These are phyloP conservation scores for Salvia rosmarinus DNA, from an alignment of 257 asterid species.

Conservation along the genomic window DNA sequence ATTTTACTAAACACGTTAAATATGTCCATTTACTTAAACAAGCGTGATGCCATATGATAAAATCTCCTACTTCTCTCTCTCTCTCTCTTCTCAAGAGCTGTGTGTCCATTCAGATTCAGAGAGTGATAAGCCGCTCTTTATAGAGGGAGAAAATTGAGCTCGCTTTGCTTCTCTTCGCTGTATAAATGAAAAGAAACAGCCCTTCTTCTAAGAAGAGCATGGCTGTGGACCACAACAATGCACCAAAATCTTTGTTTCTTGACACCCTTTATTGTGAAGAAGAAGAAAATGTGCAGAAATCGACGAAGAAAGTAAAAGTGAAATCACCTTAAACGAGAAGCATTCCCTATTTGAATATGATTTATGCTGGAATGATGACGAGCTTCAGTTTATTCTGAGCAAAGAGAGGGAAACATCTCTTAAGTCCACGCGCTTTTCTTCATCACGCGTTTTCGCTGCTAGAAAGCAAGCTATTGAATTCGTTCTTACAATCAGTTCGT, in stretches of 20 bases:
- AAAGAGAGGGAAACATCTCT: constrained; percentile 56
- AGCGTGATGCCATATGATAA: constrained; percentile 58
- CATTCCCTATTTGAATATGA: constrained; percentile 40
- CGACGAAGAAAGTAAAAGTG: constrained; percentile 27
- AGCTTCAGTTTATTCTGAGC: constrained; percentile 50
- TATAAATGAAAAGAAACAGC: constrained; percentile 29
- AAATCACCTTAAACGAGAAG: constrained; percentile 4
- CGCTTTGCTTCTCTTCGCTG: constrained; percentile 29
- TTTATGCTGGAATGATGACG: constrained; percentile 56
- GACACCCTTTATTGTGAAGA: constrained; percentile 55
- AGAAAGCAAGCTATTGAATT: constrained; percentile 54
- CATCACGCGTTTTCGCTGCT: constrained; percentile 17
- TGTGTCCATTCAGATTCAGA: constrained; percentile 36
- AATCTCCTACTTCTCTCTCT: constrained; percentile 40
- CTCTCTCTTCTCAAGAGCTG: constrained; percentile 37
- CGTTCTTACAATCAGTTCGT: constrained; percentile 47
- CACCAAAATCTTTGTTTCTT: constrained; percentile 34
- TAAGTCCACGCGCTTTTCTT: not conserved
- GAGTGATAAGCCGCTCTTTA: not conserved
- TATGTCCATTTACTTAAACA: no score
- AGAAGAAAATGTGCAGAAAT: not conserved
- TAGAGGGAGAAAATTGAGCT: constrained; percentile 6
- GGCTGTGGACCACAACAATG: constrained; percentile 43
- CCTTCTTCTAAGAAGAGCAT: constrained; percentile 35
- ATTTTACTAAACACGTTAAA: no score